phyloP scores from a whole-genome alignment of 192 early-diverging fungal genomes.

The Gryganskiella cystojenkinii region DNA sequence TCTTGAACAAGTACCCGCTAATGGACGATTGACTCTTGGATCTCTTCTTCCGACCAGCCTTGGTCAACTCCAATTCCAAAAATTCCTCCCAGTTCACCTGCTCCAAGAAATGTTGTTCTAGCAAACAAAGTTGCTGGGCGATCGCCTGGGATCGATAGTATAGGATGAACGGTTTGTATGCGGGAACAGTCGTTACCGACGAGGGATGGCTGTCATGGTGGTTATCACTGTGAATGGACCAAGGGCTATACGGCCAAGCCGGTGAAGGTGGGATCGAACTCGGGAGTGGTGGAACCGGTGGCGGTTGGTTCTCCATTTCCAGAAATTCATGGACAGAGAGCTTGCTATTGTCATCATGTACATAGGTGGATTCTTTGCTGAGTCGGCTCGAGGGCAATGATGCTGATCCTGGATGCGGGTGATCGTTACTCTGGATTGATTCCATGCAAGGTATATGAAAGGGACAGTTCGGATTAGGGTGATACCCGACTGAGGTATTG shows the following conservation, averaged over 20 bases:
- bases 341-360: not conserved
- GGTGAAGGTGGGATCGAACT: slow-evolving; percentile 15
- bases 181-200: not conserved
- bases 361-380: not conserved
- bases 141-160: slow-evolving; percentile 63
- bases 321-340: not conserved
- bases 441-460: slow-evolving; percentile 24
- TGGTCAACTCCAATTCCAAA: slow-evolving; percentile 58
- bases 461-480: slow-evolving; percentile 54
- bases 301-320: not conserved
- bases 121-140: slow-evolving; percentile 63
- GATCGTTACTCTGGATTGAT: not conserved
- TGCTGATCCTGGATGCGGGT: too few relatives aligned
- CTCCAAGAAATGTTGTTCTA: slow-evolving; percentile 61
- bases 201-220: too few relatives aligned
- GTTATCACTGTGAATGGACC: not conserved
- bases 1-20: slow-evolving; percentile 31
- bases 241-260: slow-evolving; percentile 3
- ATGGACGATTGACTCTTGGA: slow-evolving; percentile 19
- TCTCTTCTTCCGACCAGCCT: slow-evolving; percentile 19
- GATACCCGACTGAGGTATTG: slow-evolving; percentile 28
- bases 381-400: not conserved
- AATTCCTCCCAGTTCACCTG: slow-evolving; percentile 66
- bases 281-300: not conserved
- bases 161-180: slow-evolving; percentile 55